Base-by-base conservation (phyloP, 805 yeast species). In the Starmerella lactis-condensi region DNA sequence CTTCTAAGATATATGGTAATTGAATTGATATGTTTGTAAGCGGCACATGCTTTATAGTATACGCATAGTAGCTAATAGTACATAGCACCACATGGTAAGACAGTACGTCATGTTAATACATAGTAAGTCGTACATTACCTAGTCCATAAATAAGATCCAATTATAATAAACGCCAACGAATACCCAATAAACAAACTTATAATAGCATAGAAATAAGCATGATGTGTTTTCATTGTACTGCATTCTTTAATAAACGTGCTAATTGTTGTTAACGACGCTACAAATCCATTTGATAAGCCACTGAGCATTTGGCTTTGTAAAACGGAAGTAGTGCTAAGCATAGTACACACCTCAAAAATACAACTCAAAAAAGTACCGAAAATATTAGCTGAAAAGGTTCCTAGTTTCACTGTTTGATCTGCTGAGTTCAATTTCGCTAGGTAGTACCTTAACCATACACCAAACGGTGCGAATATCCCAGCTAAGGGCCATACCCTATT, bases 181-280 rank as follows among this genome's bases (percentile, higher is more conserved):
- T 67, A 77, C 11, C 73, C 61, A 0, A 56, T 32, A 2, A 51
- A 42, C 2, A 78, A 44, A 11, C 77, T 62, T 0, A 47, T 33
- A 1, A 52, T 17, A 5, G 65, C 74, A 47, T 82, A 82, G 6
- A 50, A 35, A 33, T 69, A 64, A 4, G 68, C 53, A 35, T 54
- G 37, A 11, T 46, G 23, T 4, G 58, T 21, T 5, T 47, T 52
- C 28, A 64, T 38, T 3, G 52, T 50, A 33, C 51, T 59, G 23
- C 78, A 50, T 49, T 82, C 95, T 25, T 65, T 69, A 6, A 76
- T 62, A 42, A 81, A 75, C 1, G 93, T 75, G 33, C 85, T 72
- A 24, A 78, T 66, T 0, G 94, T 77, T 24, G 79, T 69, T 30
- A 75, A 51, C 2, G 67, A 62, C 1, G 83, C 91, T 46, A 79